Conservation (phyloP, 2,329 filamentous ascomycete genomes). For the Pyrenophora teres region DNA sequence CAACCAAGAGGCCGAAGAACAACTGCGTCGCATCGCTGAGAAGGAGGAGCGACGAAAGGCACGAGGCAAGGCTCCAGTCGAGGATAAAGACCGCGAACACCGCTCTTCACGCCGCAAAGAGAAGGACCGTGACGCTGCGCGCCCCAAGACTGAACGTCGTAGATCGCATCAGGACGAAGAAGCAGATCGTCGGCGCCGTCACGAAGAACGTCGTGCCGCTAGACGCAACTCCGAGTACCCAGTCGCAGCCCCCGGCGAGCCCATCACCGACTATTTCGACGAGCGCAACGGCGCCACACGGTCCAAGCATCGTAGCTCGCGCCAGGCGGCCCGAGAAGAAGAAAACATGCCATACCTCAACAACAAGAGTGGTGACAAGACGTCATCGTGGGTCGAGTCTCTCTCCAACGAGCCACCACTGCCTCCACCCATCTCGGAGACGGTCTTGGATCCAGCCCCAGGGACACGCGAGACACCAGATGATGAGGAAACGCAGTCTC, state of each 20-base stretch:
- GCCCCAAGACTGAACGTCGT: conserved; percentile 42
- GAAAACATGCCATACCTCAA: conserved; percentile 44
- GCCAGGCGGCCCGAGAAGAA: conserved; percentile 31
- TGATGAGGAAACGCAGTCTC: conserved; percentile 44
- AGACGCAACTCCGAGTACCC: conserved; percentile 47
- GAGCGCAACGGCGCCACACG: conserved; percentile 44
- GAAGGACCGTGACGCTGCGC: conserved; percentile 36
- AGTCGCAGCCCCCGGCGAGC: conserved; percentile 37
- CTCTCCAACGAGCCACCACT: conserved; percentile 53
- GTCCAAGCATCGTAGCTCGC: conserved; percentile 37
- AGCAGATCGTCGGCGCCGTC: conserved; percentile 46
- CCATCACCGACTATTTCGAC: conserved; percentile 52
- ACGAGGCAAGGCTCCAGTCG: conserved; percentile 37
- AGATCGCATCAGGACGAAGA: conserved; percentile 45
- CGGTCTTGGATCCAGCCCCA: conserved; percentile 51
- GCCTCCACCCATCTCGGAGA: conserved; percentile 52
- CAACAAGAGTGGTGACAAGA: conserved; percentile 53
- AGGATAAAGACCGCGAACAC: conserved; percentile 42
- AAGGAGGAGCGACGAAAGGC: conserved; percentile 43
- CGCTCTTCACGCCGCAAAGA: conserved; percentile 45
- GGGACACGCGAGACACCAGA: conserved; percentile 29
- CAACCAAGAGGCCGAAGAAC: conserved; percentile 45
- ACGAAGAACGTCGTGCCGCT: conserved; percentile 50
- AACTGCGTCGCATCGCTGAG: conserved; percentile 48
- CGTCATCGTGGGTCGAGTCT: conserved; percentile 55